Conservation (phyloP, 1,284 basidiomycete species). For the Dichomitus squalens region DNA sequence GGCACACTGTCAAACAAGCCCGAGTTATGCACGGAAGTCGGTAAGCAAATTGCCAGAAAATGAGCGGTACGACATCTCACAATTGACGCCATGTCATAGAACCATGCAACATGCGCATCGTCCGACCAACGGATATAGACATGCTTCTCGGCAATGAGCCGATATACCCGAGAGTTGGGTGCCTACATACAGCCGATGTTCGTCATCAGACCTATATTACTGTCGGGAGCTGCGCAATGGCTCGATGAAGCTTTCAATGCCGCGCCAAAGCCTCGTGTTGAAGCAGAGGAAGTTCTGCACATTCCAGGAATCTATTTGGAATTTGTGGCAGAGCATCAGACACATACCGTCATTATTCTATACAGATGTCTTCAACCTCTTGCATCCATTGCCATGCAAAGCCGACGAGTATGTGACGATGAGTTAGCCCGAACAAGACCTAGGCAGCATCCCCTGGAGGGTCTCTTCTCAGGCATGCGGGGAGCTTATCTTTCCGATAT, state of each 20-base stretch:
- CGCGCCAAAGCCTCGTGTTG: neutral
- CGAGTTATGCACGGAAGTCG: neutral
- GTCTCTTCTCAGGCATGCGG: slow-evolving; percentile 4
- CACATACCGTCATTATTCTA: slow-evolving; percentile 1
- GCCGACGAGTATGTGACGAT: neutral
- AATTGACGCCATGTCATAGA: neutral
- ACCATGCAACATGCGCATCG: neutral
- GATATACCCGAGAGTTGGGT: neutral
- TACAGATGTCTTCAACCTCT: neutral
- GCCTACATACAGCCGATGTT: neutral
- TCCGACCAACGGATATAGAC: neutral
- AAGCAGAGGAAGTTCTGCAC: neutral
- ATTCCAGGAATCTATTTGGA: neutral
- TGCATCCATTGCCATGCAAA: neutral
- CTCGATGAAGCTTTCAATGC: neutral
- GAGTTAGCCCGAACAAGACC: neutral
- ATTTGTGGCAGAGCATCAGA: neutral
- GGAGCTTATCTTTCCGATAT: neutral
- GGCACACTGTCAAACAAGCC: no score
- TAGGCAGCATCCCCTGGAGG: neutral
- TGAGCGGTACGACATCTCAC: neutral
- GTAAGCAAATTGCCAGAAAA: neutral
- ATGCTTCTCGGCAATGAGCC: neutral
- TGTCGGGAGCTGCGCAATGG: neutral
- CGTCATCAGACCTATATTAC: neutral